These are phyloP conservation scores for Monilinia fructigena DNA, from an alignment of 2,329 filamentous ascomycete species.

Conservation along the genomic window DNA sequence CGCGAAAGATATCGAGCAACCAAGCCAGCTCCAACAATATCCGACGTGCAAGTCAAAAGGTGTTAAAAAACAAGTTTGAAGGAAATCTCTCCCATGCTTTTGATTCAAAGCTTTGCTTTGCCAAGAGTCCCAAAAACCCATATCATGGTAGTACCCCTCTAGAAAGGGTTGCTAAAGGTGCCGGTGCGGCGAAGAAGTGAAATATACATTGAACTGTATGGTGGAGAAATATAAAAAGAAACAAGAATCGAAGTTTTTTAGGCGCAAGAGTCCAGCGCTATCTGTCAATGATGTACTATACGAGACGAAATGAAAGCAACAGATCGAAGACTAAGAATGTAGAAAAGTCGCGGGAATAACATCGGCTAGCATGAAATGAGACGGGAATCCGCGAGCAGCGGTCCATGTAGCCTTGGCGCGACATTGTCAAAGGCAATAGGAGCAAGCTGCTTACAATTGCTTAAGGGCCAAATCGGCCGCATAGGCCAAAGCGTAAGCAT, in stretches of 20 bases:
- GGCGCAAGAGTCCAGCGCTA: conserved; percentile 14
- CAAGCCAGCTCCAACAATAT: not conserved
- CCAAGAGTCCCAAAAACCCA: not conserved
- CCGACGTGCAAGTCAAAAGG: not conserved
- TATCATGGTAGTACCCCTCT: not conserved
- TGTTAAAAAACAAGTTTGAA: not conserved
- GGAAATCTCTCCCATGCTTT: not conserved
- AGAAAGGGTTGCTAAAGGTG: not conserved
- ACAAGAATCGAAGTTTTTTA: not conserved
- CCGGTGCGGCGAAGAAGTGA: not conserved
- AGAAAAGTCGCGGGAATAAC: not conserved
- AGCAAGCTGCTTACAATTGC: conserved; percentile 15
- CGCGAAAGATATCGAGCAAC: not conserved
- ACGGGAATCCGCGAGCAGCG: not conserved
- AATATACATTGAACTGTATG: not conserved
- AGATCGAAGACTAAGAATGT: not conserved
- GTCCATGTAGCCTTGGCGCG: not conserved
- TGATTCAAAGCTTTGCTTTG: no score
- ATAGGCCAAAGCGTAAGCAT: conserved; percentile 26
- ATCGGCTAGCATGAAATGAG: not conserved
- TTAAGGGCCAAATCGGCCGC: conserved; percentile 26
- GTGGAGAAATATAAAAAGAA: not conserved
- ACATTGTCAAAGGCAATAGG: not conserved
- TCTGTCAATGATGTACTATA: not conserved
- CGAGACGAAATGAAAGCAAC: not conserved